These are phyloP conservation scores for Agapanthus africanus DNA, from an alignment of 106 monocot species.

Conservation along the genomic window DNA sequence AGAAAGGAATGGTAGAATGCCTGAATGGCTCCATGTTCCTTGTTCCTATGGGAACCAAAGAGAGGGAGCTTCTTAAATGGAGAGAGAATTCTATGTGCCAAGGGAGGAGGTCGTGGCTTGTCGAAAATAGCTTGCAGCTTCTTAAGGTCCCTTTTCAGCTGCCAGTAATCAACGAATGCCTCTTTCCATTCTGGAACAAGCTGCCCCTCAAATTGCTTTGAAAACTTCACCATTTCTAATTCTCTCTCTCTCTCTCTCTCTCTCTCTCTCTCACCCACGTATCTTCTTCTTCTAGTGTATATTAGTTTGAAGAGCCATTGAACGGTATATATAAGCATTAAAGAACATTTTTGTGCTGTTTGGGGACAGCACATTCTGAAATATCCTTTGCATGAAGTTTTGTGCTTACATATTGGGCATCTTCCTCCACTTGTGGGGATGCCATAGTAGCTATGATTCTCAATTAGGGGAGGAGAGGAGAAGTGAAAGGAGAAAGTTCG, in stretches of 20 bases:
- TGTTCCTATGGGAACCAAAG: constrained; percentile 27
- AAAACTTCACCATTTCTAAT: constrained; percentile 85
- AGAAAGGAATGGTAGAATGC: too few species aligned
- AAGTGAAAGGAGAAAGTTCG: too few species aligned
- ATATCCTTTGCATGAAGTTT: constrained; percentile 36
- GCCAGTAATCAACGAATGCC: constrained; percentile 95
- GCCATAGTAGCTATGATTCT: too few species aligned
- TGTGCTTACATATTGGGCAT: constrained; percentile 15
- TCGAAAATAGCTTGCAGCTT: constrained; percentile 43
- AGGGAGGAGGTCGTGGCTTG: constrained; percentile 14
- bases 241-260: too few species aligned
- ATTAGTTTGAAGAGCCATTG: constrained; percentile 5
- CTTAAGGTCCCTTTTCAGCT: constrained; percentile 87
- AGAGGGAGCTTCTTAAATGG: constrained; percentile 39
- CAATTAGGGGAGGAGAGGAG: too few species aligned
- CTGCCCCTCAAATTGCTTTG: constrained; percentile 95
- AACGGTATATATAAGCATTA: constrained; percentile 19
- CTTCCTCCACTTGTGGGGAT: constrained; percentile 21
- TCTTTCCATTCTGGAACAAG: constrained; percentile 99
- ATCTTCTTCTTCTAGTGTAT: constrained; percentile 1
- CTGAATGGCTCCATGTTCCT: constrained; percentile 66
- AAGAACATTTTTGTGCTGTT: constrained; percentile 23
- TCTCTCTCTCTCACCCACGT: too few species aligned
- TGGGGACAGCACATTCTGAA: constrained; percentile 79
- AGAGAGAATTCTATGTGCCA: constrained; percentile 32